Evolutionary conservation across 495 filamentous ascomycete genomes (phyloP).

Genomic region (Lindgomyces ingoldianus): DNA sequence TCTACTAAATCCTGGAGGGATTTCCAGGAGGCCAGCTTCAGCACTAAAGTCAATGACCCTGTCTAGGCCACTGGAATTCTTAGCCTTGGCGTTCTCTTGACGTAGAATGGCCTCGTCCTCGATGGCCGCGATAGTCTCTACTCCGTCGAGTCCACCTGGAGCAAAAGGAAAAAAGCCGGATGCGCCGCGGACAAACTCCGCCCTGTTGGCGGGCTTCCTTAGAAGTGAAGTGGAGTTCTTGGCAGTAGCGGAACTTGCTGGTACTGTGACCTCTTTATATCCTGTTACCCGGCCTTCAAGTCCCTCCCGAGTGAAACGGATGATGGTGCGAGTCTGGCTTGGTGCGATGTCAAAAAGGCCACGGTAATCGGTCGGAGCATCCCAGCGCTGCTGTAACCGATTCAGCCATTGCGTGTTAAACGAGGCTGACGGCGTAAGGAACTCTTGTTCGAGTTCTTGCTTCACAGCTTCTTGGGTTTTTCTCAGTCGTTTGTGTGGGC

Average conservation of each 20-base stretch:
- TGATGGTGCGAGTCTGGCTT: constrained; percentile 89
- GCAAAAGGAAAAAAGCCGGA: constrained; percentile 96
- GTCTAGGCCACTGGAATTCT: constrained; percentile 58
- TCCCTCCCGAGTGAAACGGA: constrained; percentile 87
- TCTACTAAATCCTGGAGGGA: constrained; percentile 78
- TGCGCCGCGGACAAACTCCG: constrained; percentile 92
- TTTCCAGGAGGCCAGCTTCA: constrained; percentile 76
- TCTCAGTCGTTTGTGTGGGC: constrained; percentile 60
- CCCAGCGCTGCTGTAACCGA: constrained; percentile 87
- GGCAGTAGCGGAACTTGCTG: constrained; percentile 84
- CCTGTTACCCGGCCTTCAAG: constrained; percentile 91
- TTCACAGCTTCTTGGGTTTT: constrained; percentile 61
- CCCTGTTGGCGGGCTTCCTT: constrained; percentile 81
- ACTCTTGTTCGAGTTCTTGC: constrained; percentile 70
- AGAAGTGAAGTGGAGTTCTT: constrained; percentile 94
- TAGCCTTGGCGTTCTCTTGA: constrained; percentile 39
- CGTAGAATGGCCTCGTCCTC: constrained; percentile 62
- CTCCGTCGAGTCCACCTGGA: constrained; percentile 84
- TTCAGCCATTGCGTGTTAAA: constrained; percentile 87
- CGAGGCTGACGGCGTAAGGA: constrained; percentile 70
- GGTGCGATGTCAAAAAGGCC: constrained; percentile 83
- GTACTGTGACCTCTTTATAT: constrained; percentile 92
- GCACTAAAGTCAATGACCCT: constrained; percentile 77
- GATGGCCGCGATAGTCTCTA: constrained; percentile 75
- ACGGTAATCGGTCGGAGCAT: constrained; percentile 70